Percentiles rank a stretch among this genome's conserved stretches.
Conservation (phyloP, 2,329 filamentous ascomycete species). For the Penicillium sp. region DNA sequence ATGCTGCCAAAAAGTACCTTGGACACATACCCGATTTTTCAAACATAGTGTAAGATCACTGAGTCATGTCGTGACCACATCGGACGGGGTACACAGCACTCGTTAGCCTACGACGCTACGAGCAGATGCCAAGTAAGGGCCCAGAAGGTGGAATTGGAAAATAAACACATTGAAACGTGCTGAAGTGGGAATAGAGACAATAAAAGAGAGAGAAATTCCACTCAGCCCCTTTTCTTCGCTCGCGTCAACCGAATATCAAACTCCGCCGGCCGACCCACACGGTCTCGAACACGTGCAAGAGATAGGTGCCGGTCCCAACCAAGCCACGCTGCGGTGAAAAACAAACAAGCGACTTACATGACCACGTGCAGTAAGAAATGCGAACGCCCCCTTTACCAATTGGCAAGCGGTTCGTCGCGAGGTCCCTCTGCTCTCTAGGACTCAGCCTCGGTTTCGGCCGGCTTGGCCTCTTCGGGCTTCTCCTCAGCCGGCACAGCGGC, state of each 20-base stretch:
- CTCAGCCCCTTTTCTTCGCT: slow-evolving; percentile 40
- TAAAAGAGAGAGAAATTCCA: slow-evolving; percentile 44
- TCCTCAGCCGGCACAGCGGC: slow-evolving; percentile 46
- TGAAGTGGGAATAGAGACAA: slow-evolving; percentile 42
- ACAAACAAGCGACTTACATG: slow-evolving; percentile 36
- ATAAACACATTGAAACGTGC: slow-evolving; percentile 40
- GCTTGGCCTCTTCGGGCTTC: slow-evolving; percentile 40
- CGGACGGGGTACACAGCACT: not conserved
- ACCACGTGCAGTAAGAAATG: slow-evolving; percentile 35
- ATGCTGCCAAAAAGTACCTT: no score
- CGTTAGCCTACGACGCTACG: not conserved
- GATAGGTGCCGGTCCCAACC: slow-evolving; percentile 36
- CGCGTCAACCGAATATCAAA: slow-evolving; percentile 43
- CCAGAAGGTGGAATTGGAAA: slow-evolving; percentile 25
- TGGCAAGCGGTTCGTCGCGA: slow-evolving; percentile 25
- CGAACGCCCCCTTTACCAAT: slow-evolving; percentile 34
- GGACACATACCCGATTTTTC: not conserved
- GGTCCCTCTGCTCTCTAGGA: slow-evolving; percentile 26
- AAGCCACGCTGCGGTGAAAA: slow-evolving; percentile 34
- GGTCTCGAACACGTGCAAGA: slow-evolving; percentile 36
- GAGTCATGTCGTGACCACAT: not conserved
- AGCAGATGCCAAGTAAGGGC: not conserved
- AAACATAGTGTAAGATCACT: not conserved
- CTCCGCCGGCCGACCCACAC: slow-evolving; percentile 42
- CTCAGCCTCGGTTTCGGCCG: slow-evolving; percentile 35